Evolutionary conservation across 2,329 filamentous ascomycete species (phyloP).

Genomic region (Claviceps quebecensis): DNA sequence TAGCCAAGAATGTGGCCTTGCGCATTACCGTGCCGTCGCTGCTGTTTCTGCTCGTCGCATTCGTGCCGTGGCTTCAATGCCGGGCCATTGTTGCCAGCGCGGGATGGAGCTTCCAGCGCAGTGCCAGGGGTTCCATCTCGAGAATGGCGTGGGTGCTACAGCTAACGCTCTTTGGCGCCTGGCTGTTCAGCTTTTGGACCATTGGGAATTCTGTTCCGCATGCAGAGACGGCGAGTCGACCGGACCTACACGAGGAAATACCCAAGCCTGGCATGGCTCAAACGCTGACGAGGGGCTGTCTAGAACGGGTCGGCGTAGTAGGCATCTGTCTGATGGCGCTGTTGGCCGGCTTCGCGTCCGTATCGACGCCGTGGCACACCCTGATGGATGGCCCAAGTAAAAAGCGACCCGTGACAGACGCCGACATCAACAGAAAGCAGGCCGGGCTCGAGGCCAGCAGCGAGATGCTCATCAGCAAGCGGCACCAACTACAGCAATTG

Average conservation of each 20-base stretch:
- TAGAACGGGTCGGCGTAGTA: conserved; percentile 66
- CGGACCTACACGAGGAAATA: conserved; percentile 3
- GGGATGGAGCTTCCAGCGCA: conserved; percentile 49
- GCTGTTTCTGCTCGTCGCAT: conserved; percentile 55
- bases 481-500: conserved; percentile 55
- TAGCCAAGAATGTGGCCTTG: conserved; percentile 53
- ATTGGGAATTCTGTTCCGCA: conserved; percentile 48
- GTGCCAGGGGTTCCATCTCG: conserved; percentile 39
- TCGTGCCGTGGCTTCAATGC: conserved; percentile 69
- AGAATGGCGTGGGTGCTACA: conserved; percentile 52
- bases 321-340: conserved; percentile 78
- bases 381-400: conserved; percentile 48
- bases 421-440: conserved; percentile 63
- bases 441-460: conserved; percentile 64
- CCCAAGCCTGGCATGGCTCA: conserved; percentile 19
- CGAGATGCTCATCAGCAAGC: conserved; percentile 66
- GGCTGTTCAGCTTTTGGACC: conserved; percentile 67
- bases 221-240: not conserved
- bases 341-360: conserved; percentile 79
- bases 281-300: conserved; percentile 36
- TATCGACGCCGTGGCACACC: conserved; percentile 74
- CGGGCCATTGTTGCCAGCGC: conserved; percentile 44
- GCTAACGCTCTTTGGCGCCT: conserved; percentile 44
- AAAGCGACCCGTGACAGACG: conserved; percentile 51
- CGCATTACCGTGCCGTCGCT: conserved; percentile 56